Conservation (phyloP, 768 basidiomycete genomes). For the Suillus subalutaceus region DNA sequence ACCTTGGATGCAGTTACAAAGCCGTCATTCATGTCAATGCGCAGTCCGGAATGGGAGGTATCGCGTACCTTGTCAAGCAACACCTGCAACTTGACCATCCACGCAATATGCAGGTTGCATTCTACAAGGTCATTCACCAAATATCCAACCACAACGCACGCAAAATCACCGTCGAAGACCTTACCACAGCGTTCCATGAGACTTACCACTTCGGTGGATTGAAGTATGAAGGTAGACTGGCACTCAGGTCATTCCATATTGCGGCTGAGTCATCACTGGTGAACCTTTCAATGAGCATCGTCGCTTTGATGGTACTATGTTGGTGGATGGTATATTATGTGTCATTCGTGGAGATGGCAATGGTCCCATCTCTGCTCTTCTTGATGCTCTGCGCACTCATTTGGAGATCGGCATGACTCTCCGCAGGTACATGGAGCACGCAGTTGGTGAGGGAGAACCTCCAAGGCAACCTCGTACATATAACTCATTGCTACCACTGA, state of each 20-base stretch:
- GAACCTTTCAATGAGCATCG: conserved; percentile 69
- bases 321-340: conserved; percentile 82
- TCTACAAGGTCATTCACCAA: conserved; percentile 91
- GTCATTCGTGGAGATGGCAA: conserved; percentile 93
- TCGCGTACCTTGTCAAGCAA: conserved; percentile 96
- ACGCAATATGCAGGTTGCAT: conserved; percentile 94
- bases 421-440: conserved; percentile 92
- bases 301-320: conserved; percentile 84
- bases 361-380: conserved; percentile 91
- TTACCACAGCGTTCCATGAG: conserved; percentile 83
- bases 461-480: conserved; percentile 93
- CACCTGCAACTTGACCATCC: conserved; percentile 90
- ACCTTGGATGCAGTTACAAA: conserved; percentile 94
- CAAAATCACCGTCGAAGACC: conserved; percentile 95
- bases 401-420: conserved; percentile 82
- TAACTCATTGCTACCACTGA: conserved; percentile 72
- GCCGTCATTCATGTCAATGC: conserved; percentile 99
- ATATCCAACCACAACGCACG: conserved; percentile 93
- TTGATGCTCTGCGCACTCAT: conserved; percentile 83
- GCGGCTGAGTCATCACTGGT: conserved; percentile 59
- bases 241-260: conserved; percentile 80
- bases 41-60: conserved; percentile 97
- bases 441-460: conserved; percentile 84
- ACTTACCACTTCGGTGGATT: conserved; percentile 86
- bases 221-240: conserved; percentile 79